Base-by-base conservation (phyloP, 768 basidiomycete species). In the Lyophyllum semitale region DNA sequence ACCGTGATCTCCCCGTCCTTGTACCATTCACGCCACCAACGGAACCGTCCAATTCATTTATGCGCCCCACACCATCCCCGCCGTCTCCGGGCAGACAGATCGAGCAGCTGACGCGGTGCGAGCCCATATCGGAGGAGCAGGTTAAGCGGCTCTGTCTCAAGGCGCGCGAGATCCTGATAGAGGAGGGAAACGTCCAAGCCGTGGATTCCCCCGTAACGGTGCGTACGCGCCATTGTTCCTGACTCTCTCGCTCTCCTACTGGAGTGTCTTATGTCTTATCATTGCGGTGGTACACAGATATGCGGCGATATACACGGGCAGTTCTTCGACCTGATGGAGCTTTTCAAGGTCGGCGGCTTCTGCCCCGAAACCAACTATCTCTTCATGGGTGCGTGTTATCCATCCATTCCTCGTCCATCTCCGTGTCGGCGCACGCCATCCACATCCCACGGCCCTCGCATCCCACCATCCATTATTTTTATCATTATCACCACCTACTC, bases 231-330 rank as follows among this genome's bases (percentile, higher is more conserved):
- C n/a, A n/a, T n/a, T n/a, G n/a, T n/a, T n/a, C n/a, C n/a, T n/a
- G n/a, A n/a, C n/a, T n/a, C n/a, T n/a, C n/a, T n/a, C n/a, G n/a
- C n/a, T n/a, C n/a, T n/a, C n/a, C n/a, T n/a, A n/a, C n/a, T n/a
- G n/a, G n/a, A n/a, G n/a, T n/a, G n/a, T n/a, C n/a, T n/a, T n/a
- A n/a, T n/a, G n/a, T n/a, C n/a, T n/a, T n/a, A n/a, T n/a, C n/a
- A n/a, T n/a, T n/a, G n/a, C n/a, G n/a, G 26, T 43, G 20, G 8
- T 18, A 4, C 23, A 51, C 45, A 92, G 89, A 91, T 93, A 66
- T 93, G 91, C 66, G 95, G 95, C 8, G 95, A 98, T 74, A 97
- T 98, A 42, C 95, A 98, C 65, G 95, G 95, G 9, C 96, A 98
- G 67, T 97, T 98, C 68, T 97, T 89, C 71, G 96, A 98, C 70